Conservation (phyloP, 2,329 filamentous ascomycete genomes). For the Zopfia rhizophila region DNA sequence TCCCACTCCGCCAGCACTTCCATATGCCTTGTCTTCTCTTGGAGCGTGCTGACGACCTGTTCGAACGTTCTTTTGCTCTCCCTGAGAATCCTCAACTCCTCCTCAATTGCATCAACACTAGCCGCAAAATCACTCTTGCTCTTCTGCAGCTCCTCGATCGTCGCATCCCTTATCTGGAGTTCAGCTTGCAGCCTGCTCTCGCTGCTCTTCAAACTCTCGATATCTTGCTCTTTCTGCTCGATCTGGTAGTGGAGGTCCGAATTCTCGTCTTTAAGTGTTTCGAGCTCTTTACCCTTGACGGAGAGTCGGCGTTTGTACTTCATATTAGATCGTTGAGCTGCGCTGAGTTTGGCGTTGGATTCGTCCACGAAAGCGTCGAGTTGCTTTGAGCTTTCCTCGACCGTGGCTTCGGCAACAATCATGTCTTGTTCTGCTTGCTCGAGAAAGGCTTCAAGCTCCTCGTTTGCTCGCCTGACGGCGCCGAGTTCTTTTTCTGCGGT, state of each 20-base stretch:
- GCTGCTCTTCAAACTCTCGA: conserved; percentile 32
- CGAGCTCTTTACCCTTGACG: conserved; percentile 41
- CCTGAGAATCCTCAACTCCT: conserved; percentile 38
- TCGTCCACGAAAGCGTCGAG: conserved; percentile 39
- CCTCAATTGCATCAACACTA: conserved; percentile 39
- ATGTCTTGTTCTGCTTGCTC: conserved; percentile 44
- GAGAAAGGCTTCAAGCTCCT: conserved; percentile 44
- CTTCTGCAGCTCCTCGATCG: conserved; percentile 38
- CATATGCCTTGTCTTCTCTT: conserved; percentile 42
- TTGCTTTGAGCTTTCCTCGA: conserved; percentile 42
- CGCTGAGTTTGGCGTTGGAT: conserved; percentile 42
- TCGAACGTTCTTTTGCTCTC: conserved; percentile 46
- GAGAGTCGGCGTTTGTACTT: conserved; percentile 45
- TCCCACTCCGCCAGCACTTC: conserved; percentile 38
- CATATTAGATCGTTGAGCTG: conserved; percentile 35
- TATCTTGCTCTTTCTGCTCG: conserved; percentile 34
- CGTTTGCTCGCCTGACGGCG: conserved; percentile 40
- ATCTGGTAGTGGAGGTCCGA: conserved; percentile 38
- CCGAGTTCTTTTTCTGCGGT: conserved; percentile 45
- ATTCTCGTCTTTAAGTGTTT: conserved; percentile 40
- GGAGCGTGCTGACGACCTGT: conserved; percentile 39
- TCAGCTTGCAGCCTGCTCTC: conserved; percentile 35
- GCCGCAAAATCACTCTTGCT: conserved; percentile 35
- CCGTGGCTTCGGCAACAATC: conserved; percentile 38
- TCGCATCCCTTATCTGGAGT: conserved; percentile 36